A percentile compares a stretch with the other conserved stretches of the same genome.
These are phyloP conservation scores for Leccinum uliginosum DNA, from an alignment of 768 basidiomycete genomes.

Conservation along the genomic window DNA sequence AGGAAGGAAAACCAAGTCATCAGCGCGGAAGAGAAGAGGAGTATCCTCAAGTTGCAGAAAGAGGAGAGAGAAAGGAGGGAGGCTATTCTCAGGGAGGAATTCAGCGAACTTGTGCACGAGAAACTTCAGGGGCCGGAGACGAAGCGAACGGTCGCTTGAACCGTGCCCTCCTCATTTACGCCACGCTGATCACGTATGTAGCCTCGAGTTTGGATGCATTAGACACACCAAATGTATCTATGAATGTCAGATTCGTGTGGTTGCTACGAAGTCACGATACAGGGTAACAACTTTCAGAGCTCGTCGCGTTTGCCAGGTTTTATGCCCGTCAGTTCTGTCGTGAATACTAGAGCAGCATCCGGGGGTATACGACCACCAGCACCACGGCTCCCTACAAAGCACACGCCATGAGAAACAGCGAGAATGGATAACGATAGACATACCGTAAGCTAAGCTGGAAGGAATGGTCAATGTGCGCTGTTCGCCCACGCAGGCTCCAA, in stretches of 20 bases:
- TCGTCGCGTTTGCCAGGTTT: slow-evolving; percentile 49
- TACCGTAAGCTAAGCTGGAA: slow-evolving; percentile 75
- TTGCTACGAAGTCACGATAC: background rate
- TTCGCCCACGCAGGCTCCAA: slow-evolving; percentile 83
- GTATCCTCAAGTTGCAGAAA: slow-evolving; percentile 89
- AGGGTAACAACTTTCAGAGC: slow-evolving; percentile 35
- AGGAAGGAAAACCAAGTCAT: slow-evolving; percentile 99
- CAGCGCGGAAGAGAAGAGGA: slow-evolving; percentile 96
- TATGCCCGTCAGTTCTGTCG: slow-evolving; percentile 75
- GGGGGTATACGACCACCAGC: slow-evolving; percentile 76
- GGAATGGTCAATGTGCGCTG: slow-evolving; percentile 90
- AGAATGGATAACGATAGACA: slow-evolving; percentile 24
- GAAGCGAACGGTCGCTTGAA: slow-evolving; percentile 17
- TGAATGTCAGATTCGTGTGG: background rate
- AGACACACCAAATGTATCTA: background rate
- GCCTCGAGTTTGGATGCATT: background rate
- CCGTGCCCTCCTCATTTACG: background rate
- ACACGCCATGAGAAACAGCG: background rate
- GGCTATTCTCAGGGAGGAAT: slow-evolving; percentile 83
- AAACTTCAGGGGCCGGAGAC: slow-evolving; percentile 53
- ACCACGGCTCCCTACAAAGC: slow-evolving; percentile 58
- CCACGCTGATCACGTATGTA: background rate
- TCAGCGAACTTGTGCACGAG: slow-evolving; percentile 77
- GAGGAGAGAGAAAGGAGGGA: slow-evolving; percentile 94
- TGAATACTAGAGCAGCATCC: slow-evolving; percentile 78